Evolutionary conservation across 768 basidiomycete genomes (phyloP), one percentile per base, ranked within the genome.

Genomic region (Strobilomyces echinocephalus): DNA sequence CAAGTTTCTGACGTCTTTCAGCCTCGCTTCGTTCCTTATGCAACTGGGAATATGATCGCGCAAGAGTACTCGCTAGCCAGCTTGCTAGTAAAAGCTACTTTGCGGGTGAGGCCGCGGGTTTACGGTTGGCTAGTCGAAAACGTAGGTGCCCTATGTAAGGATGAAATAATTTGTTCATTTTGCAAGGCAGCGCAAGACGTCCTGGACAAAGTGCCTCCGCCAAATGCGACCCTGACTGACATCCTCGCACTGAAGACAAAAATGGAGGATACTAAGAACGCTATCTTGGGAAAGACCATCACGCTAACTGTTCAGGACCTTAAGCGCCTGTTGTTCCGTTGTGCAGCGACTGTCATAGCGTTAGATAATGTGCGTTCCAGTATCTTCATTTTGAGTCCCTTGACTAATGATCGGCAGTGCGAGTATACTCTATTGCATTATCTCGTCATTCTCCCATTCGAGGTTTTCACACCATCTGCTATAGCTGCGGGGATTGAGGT

Each of bases 31-130:
- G 79, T 36, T 66, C 72, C 1, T 67, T 84, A 34, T 79, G 81
- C 0, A 77, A 73, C 47, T 85, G 85, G 80, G 84, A 84, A 57
- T 79, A 85, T 5, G 95, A 99, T 67, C 82, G 84, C 20, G 81
- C 95, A 9, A 91, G 90, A 66, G 75, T 81, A 1, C 76, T 98
- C 40, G 79, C 89, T 0, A 89, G 86, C 58, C 91, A 97, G 63
- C 82, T 97, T 52, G 87, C 92, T 0, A 87, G 88, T 38, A 95
- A 95, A 65, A 85, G 85, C n/a, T 93, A 92, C 67, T 97, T 84
- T 63, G 78, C 82, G 20, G 94, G 94, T 26, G 93, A 97, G 69
- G 83, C 84, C 8, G 88, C 86, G 34, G 93, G 93, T 33, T 76
- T 91, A 45, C 78, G 85, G 10, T 71, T 93, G 21, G 85, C 88